These are phyloP conservation scores for Harringtonia aguacate DNA, from an alignment of 2,329 filamentous ascomycete genomes.

Conservation along the genomic window DNA sequence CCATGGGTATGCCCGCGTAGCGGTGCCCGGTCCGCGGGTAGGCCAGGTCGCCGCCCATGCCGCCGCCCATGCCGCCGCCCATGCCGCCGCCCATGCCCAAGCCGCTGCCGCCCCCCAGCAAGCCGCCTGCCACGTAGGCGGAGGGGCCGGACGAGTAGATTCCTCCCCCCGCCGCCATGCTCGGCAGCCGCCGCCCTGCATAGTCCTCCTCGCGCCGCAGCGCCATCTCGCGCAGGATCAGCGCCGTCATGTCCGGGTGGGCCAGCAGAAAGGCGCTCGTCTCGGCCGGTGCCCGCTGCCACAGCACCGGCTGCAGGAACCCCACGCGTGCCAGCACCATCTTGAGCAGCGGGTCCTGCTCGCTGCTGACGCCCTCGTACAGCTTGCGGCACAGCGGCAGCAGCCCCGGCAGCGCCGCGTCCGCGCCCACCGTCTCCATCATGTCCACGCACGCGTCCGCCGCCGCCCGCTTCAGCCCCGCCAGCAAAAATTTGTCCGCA, in stretches of 20 bases:
- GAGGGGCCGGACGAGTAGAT: too few relatives aligned
- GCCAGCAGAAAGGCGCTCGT: slow-evolving; percentile 30
- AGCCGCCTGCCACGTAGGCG: too few relatives aligned
- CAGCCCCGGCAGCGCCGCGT: slow-evolving; percentile 31
- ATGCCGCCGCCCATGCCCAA: too few relatives aligned
- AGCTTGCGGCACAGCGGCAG: slow-evolving; percentile 31
- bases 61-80: too few relatives aligned
- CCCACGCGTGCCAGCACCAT: slow-evolving; percentile 39
- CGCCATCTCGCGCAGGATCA: slow-evolving; percentile 36
- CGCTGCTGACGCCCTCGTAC: slow-evolving; percentile 29
- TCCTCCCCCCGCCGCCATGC: too few relatives aligned
- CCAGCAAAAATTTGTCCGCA: slow-evolving; percentile 35
- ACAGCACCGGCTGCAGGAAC: slow-evolving; percentile 34
- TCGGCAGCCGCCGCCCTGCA: slow-evolving; percentile 25
- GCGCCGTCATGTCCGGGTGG: slow-evolving; percentile 33
- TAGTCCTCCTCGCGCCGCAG: slow-evolving; percentile 29
- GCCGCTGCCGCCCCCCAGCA: too few relatives aligned
- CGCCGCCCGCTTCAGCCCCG: slow-evolving; percentile 31
- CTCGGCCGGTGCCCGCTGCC: slow-evolving; percentile 27
- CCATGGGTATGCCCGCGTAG: too few relatives aligned
- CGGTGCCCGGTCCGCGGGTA: too few relatives aligned
- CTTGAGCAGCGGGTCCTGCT: slow-evolving; percentile 30
- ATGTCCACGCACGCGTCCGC: slow-evolving; percentile 32
- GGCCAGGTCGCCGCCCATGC: too few relatives aligned
- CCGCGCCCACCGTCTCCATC: slow-evolving; percentile 30